Conservation (phyloP, 352 stramenopile genomes). For the Hyaloperonospora arabidopsidis region DNA sequence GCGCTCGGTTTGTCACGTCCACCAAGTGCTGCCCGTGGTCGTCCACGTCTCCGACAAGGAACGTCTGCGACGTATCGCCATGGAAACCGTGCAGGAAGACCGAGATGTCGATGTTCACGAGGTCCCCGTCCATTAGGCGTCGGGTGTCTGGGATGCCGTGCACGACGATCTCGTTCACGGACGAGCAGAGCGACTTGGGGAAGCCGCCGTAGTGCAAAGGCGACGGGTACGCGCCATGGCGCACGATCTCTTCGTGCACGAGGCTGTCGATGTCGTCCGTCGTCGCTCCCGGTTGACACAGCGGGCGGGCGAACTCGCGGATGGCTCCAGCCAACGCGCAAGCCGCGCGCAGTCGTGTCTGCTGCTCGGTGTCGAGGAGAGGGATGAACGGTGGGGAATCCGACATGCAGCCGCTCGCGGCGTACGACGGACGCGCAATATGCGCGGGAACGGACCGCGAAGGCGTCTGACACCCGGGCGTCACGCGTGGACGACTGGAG, state of each 20-base stretch:
- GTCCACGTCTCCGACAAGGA: conserved; percentile 91
- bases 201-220: conserved; percentile 92
- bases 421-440: conserved; percentile 63
- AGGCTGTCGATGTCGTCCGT: conserved; percentile 92
- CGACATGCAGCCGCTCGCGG: conserved; percentile 52
- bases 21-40: conserved; percentile 82
- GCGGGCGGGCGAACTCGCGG: conserved; percentile 59
- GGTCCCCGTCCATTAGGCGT: conserved; percentile 86
- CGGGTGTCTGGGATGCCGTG: conserved; percentile 95
- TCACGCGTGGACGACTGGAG: conserved; percentile 32
- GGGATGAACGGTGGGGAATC: conserved; percentile 65
- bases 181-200: conserved; percentile 93
- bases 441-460: conserved; percentile 36
- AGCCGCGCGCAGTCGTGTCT: conserved; percentile 55
- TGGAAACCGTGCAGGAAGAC: conserved; percentile 92
- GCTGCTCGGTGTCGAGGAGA: conserved; percentile 60
- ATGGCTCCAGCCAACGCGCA: conserved; percentile 74
- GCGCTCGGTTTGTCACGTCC: conserved; percentile 74
- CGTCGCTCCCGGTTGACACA: conserved; percentile 77
- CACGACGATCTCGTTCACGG: conserved; percentile 95
- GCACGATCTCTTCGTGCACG: conserved; percentile 89
- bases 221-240: conserved; percentile 78
- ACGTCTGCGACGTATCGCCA: conserved; percentile 96
- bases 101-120: conserved; percentile 96
- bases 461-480: conserved; percentile 44